A percentile compares a stretch with the other conserved stretches of the same genome.
Evolutionary conservation across 257 asterid species (phyloP).

Genomic region (Salvia hispanica): DNA sequence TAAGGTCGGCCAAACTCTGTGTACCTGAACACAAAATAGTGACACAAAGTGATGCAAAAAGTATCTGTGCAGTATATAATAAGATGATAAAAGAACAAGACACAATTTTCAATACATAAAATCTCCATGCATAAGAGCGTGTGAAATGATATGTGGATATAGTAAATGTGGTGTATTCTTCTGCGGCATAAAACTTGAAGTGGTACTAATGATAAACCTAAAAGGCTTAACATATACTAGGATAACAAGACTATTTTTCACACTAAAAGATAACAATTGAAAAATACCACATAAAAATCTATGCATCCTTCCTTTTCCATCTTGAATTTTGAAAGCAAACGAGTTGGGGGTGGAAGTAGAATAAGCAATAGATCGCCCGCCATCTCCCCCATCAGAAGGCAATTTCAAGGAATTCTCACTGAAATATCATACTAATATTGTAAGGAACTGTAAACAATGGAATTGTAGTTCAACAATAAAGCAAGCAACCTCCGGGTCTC

Average conservation of each 20-base stretch:
- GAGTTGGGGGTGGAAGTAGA: slow-evolving; percentile 56
- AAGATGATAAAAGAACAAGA: background rate
- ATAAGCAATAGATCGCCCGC: slow-evolving; percentile 57
- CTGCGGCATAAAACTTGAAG: slow-evolving; percentile 12
- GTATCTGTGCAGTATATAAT: slow-evolving; percentile 1
- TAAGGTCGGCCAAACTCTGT: slow-evolving; percentile 67
- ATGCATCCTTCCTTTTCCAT: slow-evolving; percentile 88
- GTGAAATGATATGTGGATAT: background rate
- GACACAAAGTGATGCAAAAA: slow-evolving; percentile 14
- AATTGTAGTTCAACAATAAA: slow-evolving; percentile 14
- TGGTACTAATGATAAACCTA: background rate
- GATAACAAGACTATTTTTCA: background rate
- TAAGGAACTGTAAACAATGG: slow-evolving; percentile 31
- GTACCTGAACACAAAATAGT: slow-evolving; percentile 48
- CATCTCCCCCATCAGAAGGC: slow-evolving; percentile 78
- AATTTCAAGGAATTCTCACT: slow-evolving; percentile 81
- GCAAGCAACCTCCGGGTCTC: slow-evolving; percentile 66
- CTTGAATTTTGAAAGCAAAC: slow-evolving; percentile 90
- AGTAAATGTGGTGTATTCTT: background rate
- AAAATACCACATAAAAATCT: slow-evolving; percentile 80
- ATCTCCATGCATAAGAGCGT: background rate
- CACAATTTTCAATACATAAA: background rate
- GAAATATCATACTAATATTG: slow-evolving; percentile 35
- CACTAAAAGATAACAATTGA: background rate
- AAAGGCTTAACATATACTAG: background rate